Evolutionary conservation across 1,284 basidiomycete species (phyloP).

Genomic region (Sanghuangporus baumii): DNA sequence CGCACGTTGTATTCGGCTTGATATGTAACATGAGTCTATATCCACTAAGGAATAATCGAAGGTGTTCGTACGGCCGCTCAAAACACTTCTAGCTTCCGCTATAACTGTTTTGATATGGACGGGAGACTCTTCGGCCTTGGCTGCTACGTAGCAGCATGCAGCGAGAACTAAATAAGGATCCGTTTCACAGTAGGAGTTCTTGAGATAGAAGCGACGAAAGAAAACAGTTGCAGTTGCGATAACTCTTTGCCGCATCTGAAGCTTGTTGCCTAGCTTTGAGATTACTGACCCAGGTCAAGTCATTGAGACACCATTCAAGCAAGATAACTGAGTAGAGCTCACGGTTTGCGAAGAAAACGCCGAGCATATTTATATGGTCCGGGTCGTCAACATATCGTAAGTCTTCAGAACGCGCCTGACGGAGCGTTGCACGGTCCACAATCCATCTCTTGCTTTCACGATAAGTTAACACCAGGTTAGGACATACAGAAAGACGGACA

Average conservation of each 20-base stretch:
- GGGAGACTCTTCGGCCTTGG: constrained; percentile 95
- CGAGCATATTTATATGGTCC: constrained; percentile 71
- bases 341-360: constrained; percentile 85
- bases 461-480: neutral
- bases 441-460: constrained; percentile 77
- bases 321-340: constrained; percentile 20
- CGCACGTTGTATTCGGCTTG: constrained; percentile 63
- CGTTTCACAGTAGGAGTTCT: constrained; percentile 90
- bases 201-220: constrained; percentile 92
- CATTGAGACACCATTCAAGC: neutral
- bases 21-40: neutral
- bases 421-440: constrained; percentile 71
- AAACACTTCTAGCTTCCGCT: constrained; percentile 75
- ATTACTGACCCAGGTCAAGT: constrained; percentile 50
- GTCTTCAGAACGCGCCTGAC: constrained; percentile 71
- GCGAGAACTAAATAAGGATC: constrained; percentile 91
- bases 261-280: constrained; percentile 80
- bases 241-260: constrained; percentile 81
- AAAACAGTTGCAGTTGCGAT: constrained; percentile 92
- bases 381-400: constrained; percentile 70
- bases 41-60: neutral
- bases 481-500: neutral
- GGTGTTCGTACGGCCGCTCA: constrained; percentile 42
- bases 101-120: constrained; percentile 92
- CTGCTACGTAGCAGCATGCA: constrained; percentile 92